These are phyloP conservation scores for Salvia splendens DNA, from an alignment of 257 asterid species.

Conservation along the genomic window DNA sequence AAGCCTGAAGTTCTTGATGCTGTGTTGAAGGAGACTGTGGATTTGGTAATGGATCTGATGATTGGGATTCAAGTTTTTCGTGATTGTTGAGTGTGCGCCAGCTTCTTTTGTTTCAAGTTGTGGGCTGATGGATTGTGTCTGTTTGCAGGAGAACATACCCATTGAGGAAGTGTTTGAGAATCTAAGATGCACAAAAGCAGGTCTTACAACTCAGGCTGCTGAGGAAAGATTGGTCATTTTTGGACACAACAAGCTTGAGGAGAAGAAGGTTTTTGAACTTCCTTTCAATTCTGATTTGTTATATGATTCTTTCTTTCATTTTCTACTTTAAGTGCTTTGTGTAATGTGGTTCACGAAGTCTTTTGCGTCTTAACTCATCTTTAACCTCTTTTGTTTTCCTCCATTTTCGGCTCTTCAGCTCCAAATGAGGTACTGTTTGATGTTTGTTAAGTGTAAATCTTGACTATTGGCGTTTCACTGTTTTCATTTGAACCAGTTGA, in stretches of 20 bases:
- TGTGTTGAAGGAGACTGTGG: conserved; percentile 94
- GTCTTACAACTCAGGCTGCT: conserved; percentile 76
- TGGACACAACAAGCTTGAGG: conserved; percentile 97
- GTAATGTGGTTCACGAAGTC: conserved; percentile 28
- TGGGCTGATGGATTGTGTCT: conserved; percentile 28
- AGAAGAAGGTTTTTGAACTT: conserved; percentile 73
- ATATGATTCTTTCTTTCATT: not conserved
- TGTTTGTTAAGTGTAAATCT: conserved; percentile 15
- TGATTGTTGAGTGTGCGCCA: conserved; percentile 29
- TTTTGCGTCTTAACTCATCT: conserved; percentile 13
- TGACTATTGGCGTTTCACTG: conserved; percentile 20
- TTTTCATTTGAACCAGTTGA: conserved; percentile 8
- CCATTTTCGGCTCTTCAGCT: conserved; percentile 20
- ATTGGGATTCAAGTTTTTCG: conserved; percentile 23
- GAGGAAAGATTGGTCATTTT: conserved; percentile 88
- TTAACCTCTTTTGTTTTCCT: conserved; percentile 18
- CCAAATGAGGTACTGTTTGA: conserved; percentile 22
- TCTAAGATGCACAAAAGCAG: conserved; percentile 90
- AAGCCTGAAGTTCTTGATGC: conserved; percentile 95
- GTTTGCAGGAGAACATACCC: conserved; percentile 86
- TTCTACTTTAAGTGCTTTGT: conserved; percentile 14
- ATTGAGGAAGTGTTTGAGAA: conserved; percentile 94
- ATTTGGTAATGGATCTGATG: conserved; percentile 97
- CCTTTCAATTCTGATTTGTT: conserved; percentile 25
- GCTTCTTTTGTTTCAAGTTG: conserved; percentile 18